Conservation (phyloP, 176 grass and related monocot genomes). For the Paspalum vaginatum region DNA sequence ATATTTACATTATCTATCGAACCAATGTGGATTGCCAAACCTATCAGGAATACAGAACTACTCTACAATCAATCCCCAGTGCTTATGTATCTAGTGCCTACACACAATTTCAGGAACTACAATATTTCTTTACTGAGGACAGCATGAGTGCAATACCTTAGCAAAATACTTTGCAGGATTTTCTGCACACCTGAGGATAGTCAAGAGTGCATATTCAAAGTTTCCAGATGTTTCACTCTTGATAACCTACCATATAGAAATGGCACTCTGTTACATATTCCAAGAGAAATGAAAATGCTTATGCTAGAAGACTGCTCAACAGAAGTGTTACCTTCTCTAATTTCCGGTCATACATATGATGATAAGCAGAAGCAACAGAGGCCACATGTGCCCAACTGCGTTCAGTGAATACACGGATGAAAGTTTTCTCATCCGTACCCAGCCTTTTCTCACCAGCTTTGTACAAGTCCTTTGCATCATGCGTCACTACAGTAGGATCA, state of each 20-base stretch:
- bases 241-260: constrained; percentile 65
- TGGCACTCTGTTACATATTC: constrained; percentile 1
- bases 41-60: not conserved
- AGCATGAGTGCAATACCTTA: constrained; percentile 65
- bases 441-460: constrained; percentile 97
- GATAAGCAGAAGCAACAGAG: constrained; percentile 86
- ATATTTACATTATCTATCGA: too few relatives aligned
- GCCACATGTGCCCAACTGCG: constrained; percentile 81
- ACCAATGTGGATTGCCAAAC: not conserved
- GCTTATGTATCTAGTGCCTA: not conserved
- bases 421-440: constrained; percentile 89
- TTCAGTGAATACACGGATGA: constrained; percentile 89
- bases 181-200: constrained; percentile 89
- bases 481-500: constrained; percentile 77
- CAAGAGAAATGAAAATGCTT: constrained; percentile 11
- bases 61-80: not conserved
- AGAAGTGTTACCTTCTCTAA: constrained; percentile 74
- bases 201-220: constrained; percentile 86
- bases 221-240: constrained; percentile 95
- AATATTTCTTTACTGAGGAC: constrained; percentile 17
- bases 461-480: constrained; percentile 91
- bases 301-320: constrained; percentile 16
- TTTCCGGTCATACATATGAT: constrained; percentile 73
- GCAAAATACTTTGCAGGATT: constrained; percentile 97
- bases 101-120: constrained; percentile 7